These are phyloP conservation scores for Globisporangium cystogenes DNA, from an alignment of 352 stramenopile genomes.

Conservation along the genomic window DNA sequence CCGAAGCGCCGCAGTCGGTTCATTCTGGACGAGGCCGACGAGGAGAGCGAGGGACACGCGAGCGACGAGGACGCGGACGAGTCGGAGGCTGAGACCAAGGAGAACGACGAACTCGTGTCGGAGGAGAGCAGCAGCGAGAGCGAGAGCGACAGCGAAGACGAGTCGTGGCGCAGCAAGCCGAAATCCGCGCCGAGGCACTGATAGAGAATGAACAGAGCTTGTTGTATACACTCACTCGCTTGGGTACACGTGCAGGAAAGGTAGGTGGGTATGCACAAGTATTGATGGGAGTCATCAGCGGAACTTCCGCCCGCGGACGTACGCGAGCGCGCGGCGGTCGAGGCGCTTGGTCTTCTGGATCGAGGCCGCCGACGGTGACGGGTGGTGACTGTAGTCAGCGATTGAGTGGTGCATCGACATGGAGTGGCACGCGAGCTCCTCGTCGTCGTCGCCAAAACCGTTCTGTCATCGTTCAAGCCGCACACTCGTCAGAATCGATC, in stretches of 20 bases:
- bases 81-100: slow-evolving; percentile 12
- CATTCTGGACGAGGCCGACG: slow-evolving; percentile 75
- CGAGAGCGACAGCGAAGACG: slow-evolving; percentile 11
- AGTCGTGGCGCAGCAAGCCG: slow-evolving; percentile 17
- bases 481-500: neutral
- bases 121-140: slow-evolving; percentile 5
- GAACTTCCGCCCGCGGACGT: slow-evolving; percentile 67
- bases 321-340: slow-evolving; percentile 68
- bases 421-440: slow-evolving; percentile 46
- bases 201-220: slow-evolving; percentile 1
- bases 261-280: slow-evolving; percentile 1
- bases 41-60: slow-evolving; percentile 51
- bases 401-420: slow-evolving; percentile 66
- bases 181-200: neutral
- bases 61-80: slow-evolving; percentile 30
- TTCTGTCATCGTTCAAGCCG: slow-evolving; percentile 17
- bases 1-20: slow-evolving; percentile 41
- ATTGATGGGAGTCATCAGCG: slow-evolving; percentile 32
- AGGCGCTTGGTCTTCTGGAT: slow-evolving; percentile 79
- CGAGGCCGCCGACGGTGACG: slow-evolving; percentile 47
- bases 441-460: slow-evolving; percentile 56
- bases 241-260: no score
- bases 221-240: neutral
- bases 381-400: slow-evolving; percentile 70
- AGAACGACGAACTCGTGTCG: slow-evolving; percentile 5